These are phyloP conservation scores for Didymella sp. DNA, from an alignment of 2,329 filamentous ascomycete species.

Conservation along the genomic window DNA sequence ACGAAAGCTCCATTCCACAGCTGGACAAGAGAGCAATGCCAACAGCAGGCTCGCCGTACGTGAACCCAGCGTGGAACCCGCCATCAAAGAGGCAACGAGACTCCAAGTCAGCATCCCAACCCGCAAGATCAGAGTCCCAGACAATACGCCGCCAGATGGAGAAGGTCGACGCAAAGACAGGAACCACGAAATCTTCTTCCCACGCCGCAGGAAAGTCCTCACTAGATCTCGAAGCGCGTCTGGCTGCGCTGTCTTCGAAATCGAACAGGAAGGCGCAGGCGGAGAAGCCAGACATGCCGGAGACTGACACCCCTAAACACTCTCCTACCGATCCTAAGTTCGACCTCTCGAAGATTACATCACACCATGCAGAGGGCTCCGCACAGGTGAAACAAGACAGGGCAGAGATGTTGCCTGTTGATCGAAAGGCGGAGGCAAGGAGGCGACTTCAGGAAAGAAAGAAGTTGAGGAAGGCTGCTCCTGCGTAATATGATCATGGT, in stretches of 20 bases:
- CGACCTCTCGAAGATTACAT: slow-evolving; percentile 31
- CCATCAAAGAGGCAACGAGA: slow-evolving; percentile 28
- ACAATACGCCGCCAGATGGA: slow-evolving; percentile 13
- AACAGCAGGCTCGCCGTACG: slow-evolving; percentile 36
- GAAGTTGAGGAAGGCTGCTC: slow-evolving; percentile 33
- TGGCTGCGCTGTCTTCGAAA: slow-evolving; percentile 12
- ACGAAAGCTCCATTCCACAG: slow-evolving; percentile 38
- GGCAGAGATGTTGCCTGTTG: slow-evolving; percentile 26
- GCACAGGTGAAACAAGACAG: slow-evolving; percentile 30
- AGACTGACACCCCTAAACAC: not conserved
- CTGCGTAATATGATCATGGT: slow-evolving; percentile 1
- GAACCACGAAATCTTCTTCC: not conserved
- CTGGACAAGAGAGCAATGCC: slow-evolving; percentile 46
- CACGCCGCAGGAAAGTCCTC: slow-evolving; percentile 3
- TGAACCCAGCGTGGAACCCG: slow-evolving; percentile 33
- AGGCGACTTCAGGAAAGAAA: slow-evolving; percentile 37
- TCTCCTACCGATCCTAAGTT: slow-evolving; percentile 28
- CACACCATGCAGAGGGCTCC: slow-evolving; percentile 36
- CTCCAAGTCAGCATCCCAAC: slow-evolving; percentile 26
- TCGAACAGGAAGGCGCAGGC: not conserved
- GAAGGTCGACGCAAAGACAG: slow-evolving; percentile 8
- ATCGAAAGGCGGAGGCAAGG: slow-evolving; percentile 40
- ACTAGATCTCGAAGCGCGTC: slow-evolving; percentile 10
- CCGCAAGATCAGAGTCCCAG: slow-evolving; percentile 6
- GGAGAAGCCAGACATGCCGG: not conserved